Evolutionary conservation across 768 basidiomycete genomes (phyloP), one percentile per base, ranked within the genome.

Genomic region (Boletellus emodensis): DNA sequence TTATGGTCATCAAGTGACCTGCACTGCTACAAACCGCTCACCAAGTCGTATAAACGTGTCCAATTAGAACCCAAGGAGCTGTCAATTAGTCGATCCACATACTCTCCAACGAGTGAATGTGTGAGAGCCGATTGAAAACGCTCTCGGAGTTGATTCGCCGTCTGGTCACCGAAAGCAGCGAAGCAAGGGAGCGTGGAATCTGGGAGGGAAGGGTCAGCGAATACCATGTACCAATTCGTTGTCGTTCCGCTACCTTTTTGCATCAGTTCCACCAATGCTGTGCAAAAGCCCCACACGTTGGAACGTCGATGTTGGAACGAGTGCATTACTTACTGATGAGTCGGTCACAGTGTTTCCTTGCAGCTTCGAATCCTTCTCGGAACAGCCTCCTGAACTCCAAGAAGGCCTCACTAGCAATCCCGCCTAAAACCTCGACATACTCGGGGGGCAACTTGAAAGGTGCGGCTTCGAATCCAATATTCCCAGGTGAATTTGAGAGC

Each of bases 381-480:
- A 98, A 97, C 35, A 96, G 72, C 48, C 77, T 76, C 63, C 81
- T 87, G 74, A 97, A 99, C 64, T 95, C 90, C 39, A 76, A 65
- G 63, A 87, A 97, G 12, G 87, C 78, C 20, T 83, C 75, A 26
- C 84, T 79, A 44, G 86, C 77, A 37, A 89, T 71, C 3, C 95
- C 95, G 9, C 96, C 96, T 28, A 99, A 76, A 26, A 99, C 90
- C 59, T 98, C 95, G 46, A 99, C 78, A 68, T 99, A 99, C 68
- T 99, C 96, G 46, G 87, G 75, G 8, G 94, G 85, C 12, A 98
- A 72, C 68, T 99, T 99, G 79, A 99, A 99, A 1, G 96, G 96
- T 2, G 96, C 94, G n/a, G 94, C 95, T 71, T 99, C 96, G 66
- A 99, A 98, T 24, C 95, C 90, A 55, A 99, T 88, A 65, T 95